Conservation (phyloP, 192 early-diverging fungal species). For the Gaertneriomyces sp. region DNA sequence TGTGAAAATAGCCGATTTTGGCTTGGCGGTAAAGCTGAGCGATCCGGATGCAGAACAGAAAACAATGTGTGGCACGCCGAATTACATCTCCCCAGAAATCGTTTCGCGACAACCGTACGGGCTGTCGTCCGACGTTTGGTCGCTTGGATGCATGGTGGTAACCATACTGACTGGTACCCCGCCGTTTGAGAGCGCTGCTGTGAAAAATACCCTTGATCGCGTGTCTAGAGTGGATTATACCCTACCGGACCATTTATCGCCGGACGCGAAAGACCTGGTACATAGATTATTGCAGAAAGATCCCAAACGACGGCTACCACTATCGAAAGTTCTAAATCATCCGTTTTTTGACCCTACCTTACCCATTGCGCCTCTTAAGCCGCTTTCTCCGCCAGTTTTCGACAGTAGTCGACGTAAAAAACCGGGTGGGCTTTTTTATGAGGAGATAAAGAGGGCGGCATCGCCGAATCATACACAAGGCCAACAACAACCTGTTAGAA, state of each 20-base stretch:
- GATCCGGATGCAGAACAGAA: conserved; percentile 56
- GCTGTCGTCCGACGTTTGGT: conserved; percentile 70
- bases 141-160: conserved; percentile 70
- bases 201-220: conserved; percentile 55
- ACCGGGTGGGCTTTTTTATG: not conserved
- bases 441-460: not conserved
- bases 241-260: conserved; percentile 53
- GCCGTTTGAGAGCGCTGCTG: conserved; percentile 61
- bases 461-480: conserved; percentile 5
- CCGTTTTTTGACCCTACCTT: conserved; percentile 47
- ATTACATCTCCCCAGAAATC: conserved; percentile 79
- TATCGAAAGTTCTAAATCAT: conserved; percentile 49
- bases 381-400: conserved; percentile 10
- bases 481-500: not conserved
- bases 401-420: conserved; percentile 14
- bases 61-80: conserved; percentile 76
- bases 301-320: conserved; percentile 50
- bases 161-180: conserved; percentile 69
- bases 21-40: conserved; percentile 57
- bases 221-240: conserved; percentile 49
- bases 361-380: conserved; percentile 20
- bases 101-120: conserved; percentile 69
- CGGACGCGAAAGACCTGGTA: conserved; percentile 54
- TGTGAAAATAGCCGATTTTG: conserved; percentile 76
- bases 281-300: conserved; percentile 56